Percentiles rank a stretch among this genome's conserved stretches.
Evolutionary conservation across 2,329 filamentous ascomycete genomes (phyloP).

Genomic region (Colletotrichum tamarilloi): DNA sequence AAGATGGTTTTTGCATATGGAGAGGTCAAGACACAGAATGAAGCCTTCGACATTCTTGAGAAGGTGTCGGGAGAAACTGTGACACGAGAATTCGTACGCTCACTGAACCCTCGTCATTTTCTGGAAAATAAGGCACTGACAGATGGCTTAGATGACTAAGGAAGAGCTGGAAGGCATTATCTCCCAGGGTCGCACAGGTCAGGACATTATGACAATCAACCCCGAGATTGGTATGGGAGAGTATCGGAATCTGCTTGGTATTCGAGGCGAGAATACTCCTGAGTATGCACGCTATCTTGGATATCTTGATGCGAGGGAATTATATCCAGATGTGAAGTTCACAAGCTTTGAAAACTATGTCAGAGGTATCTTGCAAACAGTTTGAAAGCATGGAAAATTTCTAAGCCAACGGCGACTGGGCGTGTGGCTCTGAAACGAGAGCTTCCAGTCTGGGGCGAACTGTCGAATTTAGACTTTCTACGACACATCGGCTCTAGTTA

Average conservation of each 20-base stretch:
- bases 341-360: too few species aligned
- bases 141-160: neutral
- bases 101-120: neutral
- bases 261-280: slow-evolving; percentile 64
- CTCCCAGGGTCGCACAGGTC: neutral
- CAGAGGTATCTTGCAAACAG: neutral
- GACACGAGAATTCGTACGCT: slow-evolving; percentile 50
- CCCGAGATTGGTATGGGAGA: neutral
- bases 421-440: neutral
- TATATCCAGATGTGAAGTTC: slow-evolving; percentile 61
- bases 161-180: neutral
- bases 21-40: slow-evolving; percentile 56
- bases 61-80: slow-evolving; percentile 57
- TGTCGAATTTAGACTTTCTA: neutral
- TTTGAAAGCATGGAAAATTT: neutral
- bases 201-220: neutral
- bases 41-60: slow-evolving; percentile 58
- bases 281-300: slow-evolving; percentile 65
- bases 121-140: neutral
- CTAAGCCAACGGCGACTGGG: too few species aligned
- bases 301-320: slow-evolving; percentile 61
- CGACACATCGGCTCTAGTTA: neutral
- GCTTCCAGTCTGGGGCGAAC: too few species aligned
- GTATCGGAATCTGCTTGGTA: slow-evolving; percentile 56
- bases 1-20: slow-evolving; percentile 60